Percentiles rank a stretch among this genome's conserved stretches.
phyloP scores from a whole-genome alignment of 108 stramenopile genomes.

The Fragilaria radians region DNA sequence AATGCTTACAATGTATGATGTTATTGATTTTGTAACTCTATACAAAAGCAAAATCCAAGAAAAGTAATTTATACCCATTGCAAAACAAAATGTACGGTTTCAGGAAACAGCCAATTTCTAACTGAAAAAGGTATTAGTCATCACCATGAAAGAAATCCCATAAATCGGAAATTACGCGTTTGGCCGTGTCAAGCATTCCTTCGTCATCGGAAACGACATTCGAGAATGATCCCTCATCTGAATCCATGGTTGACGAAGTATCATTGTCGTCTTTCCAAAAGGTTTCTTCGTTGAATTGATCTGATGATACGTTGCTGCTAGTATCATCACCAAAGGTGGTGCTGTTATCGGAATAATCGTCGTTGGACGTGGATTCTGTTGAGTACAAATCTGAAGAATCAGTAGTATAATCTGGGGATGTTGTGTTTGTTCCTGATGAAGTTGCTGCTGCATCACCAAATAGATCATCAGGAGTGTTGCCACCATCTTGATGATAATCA shows the following conservation, averaged over 20 bases:
- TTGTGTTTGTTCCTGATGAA: slow-evolving; percentile 9
- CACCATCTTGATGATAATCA: slow-evolving; percentile 28
- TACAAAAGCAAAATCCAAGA: no score
- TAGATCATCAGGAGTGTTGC: slow-evolving; percentile 51
- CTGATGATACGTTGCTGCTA: slow-evolving; percentile 15
- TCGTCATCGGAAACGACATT: slow-evolving; percentile 20
- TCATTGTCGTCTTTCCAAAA: slow-evolving; percentile 14
- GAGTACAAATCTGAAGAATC: neutral
- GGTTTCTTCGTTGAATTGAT: slow-evolving; percentile 17
- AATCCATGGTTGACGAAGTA: slow-evolving; percentile 13
- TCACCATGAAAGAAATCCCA: slow-evolving; percentile 54
- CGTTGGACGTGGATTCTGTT: slow-evolving; percentile 10
- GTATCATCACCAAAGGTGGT: slow-evolving; percentile 11
- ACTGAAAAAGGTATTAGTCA: slow-evolving; percentile 19
- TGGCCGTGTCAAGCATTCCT: neutral
- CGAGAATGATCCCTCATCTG: neutral
- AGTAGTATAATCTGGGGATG: slow-evolving; percentile 10
- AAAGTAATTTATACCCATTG: no score
- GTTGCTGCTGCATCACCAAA: slow-evolving; percentile 60
- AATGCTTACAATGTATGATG: no score
- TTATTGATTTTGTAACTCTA: no score
- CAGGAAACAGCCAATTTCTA: slow-evolving; percentile 16
- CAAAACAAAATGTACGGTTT: slow-evolving; percentile 22
- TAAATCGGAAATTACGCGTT: slow-evolving; percentile 24
- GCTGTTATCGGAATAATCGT: slow-evolving; percentile 5